Percentiles rank a stretch among this genome's conserved stretches.
phyloP scores from a whole-genome alignment of 2,329 filamentous ascomycete genomes.

The Blumeriella jaapii region DNA sequence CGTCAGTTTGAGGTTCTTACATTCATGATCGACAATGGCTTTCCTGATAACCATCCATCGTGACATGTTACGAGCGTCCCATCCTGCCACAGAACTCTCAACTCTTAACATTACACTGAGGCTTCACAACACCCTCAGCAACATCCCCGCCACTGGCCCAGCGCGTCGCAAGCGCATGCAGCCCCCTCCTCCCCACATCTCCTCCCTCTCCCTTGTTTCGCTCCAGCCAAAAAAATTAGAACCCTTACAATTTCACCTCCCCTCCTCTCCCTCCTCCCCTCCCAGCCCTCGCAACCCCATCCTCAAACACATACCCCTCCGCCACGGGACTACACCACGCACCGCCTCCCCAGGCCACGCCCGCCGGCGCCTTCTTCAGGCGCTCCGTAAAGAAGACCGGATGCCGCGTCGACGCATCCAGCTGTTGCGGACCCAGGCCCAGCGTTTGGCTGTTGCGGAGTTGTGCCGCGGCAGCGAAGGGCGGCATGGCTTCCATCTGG shows the following conservation, averaged over 20 bases:
- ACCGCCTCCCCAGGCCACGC: constrained; percentile 15
- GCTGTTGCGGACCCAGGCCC: not conserved
- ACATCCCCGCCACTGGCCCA: too few relatives aligned
- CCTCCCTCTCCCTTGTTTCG: too few relatives aligned
- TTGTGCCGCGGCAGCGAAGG: constrained; percentile 10
- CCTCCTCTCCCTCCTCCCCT: not conserved
- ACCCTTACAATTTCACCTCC: not conserved
- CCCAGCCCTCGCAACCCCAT: constrained; percentile 25
- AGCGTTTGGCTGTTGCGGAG: constrained; percentile 14
- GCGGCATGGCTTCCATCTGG: constrained; percentile 40
- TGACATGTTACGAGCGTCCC: too few relatives aligned
- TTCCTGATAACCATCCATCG: too few relatives aligned
- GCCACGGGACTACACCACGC: constrained; percentile 39
- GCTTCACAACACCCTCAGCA: too few relatives aligned
- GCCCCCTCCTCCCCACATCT: too few relatives aligned
- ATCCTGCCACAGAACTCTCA: too few relatives aligned
- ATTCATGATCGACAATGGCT: too few relatives aligned
- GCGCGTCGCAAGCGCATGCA: too few relatives aligned
- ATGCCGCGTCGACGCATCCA: constrained; percentile 48
- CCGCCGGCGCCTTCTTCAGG: constrained; percentile 43
- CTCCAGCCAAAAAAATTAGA: too few relatives aligned
- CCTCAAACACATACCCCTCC: constrained; percentile 48
- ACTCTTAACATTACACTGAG: too few relatives aligned
- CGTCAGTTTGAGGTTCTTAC: too few relatives aligned
- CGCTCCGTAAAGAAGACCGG: constrained; percentile 66